phyloP scores from a whole-genome alignment of 169 alveolate genomes.

The Cryptosporidium tyzzeri region DNA sequence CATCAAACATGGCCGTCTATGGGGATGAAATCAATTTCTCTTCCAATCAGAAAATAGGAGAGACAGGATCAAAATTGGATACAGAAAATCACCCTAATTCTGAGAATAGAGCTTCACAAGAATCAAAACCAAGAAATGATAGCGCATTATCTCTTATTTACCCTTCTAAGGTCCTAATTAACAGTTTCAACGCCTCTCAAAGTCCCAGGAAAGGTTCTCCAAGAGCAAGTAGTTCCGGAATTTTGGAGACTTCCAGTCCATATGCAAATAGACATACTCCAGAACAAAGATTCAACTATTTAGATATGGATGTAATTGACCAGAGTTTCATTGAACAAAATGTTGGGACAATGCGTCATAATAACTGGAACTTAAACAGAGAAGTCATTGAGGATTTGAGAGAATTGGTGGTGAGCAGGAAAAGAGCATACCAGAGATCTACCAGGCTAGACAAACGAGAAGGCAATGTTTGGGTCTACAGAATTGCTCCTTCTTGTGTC shows the following conservation, averaged over 20 bases:
- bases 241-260: slow-evolving; percentile 53
- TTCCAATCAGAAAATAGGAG: neutral
- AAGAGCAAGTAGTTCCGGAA: slow-evolving; percentile 54
- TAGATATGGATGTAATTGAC: slow-evolving; percentile 89
- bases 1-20: neutral
- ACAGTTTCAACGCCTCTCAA: slow-evolving; percentile 7
- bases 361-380: slow-evolving; percentile 88
- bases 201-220: slow-evolving; percentile 52
- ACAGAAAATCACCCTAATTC: neutral
- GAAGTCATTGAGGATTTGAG: slow-evolving; percentile 90
- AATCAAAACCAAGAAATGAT: slow-evolving; percentile 5
- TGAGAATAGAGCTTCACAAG: neutral
- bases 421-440: slow-evolving; percentile 87
- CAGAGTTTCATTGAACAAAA: slow-evolving; percentile 85
- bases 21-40: neutral
- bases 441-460: slow-evolving; percentile 86
- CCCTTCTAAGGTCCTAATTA: slow-evolving; percentile 58
- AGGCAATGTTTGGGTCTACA: slow-evolving; percentile 89
- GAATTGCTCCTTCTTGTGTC: slow-evolving; percentile 87
- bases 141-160: slow-evolving; percentile 62
- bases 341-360: slow-evolving; percentile 82
- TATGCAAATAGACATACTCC: slow-evolving; percentile 55
- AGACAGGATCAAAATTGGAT: neutral
- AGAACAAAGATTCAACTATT: slow-evolving; percentile 78
- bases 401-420: slow-evolving; percentile 85